phyloP scores from a whole-genome alignment of 192 early-diverging fungal species.

The Coemansia biformis region DNA sequence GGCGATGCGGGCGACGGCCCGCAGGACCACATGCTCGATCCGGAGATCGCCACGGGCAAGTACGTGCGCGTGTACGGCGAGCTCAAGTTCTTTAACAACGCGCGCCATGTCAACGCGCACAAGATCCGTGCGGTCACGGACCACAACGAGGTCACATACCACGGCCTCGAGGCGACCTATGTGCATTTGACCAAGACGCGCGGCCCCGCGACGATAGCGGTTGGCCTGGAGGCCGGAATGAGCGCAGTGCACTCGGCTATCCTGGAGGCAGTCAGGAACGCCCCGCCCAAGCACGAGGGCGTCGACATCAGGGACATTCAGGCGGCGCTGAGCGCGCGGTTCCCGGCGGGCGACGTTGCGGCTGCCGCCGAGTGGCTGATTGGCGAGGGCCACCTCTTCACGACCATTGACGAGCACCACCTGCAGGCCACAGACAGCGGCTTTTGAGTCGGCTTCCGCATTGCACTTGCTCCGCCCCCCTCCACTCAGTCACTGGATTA shows the following conservation, averaged over 20 bases:
- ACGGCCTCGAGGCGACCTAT: conserved; percentile 63
- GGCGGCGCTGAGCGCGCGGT: conserved; percentile 31
- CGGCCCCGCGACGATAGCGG: conserved; percentile 7
- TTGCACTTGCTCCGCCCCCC: too few relatives aligned
- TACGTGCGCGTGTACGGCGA: conserved; percentile 74
- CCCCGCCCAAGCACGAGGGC: conserved; percentile 38
- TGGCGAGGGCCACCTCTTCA: conserved; percentile 63
- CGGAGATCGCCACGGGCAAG: conserved; percentile 32
- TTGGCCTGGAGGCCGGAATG: conserved; percentile 9
- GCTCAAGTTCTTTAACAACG: conserved; percentile 58
- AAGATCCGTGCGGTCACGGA: conserved; percentile 60
- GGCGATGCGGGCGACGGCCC: conserved; percentile 6
- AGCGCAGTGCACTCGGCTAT: conserved; percentile 19
- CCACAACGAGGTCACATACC: conserved; percentile 74
- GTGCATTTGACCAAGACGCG: conserved; percentile 58
- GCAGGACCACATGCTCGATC: conserved; percentile 13
- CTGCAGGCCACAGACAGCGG: conserved; percentile 43
- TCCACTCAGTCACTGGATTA: too few relatives aligned
- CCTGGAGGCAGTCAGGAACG: conserved; percentile 18
- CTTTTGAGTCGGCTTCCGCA: too few relatives aligned
- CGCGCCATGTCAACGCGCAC: conserved; percentile 51
- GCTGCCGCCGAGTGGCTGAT: conserved; percentile 52
- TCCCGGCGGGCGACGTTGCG: conserved; percentile 20
- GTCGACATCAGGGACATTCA: conserved; percentile 43
- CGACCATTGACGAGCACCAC: conserved; percentile 64